Base-by-base conservation (phyloP, 2,329 filamentous ascomycete species). In the Canariomyces notabilis region DNA sequence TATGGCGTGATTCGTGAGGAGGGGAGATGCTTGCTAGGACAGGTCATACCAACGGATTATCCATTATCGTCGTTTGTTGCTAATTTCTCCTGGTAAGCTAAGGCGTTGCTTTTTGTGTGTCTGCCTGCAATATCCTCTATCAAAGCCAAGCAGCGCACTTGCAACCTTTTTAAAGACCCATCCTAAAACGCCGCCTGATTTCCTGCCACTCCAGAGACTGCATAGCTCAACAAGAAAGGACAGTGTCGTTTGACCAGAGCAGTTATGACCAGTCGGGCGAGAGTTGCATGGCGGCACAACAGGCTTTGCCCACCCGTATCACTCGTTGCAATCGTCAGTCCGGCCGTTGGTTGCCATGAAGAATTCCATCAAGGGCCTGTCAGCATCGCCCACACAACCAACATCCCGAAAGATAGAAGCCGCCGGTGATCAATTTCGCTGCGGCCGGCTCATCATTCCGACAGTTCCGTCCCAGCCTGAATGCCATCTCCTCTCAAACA, bases 1-100 rank as follows among this genome's bases (percentile, higher is more conserved):
- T 95, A 62, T 95, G 88, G 86, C 79, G 80, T 59, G 72, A 72
- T 31, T 42, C 29, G 32, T n/a, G n/a, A n/a, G n/a, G n/a, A n/a
- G n/a, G n/a, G n/a, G n/a, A n/a, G n/a, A n/a, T n/a, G n/a, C n/a
- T n/a, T n/a, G n/a, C n/a, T n/a, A n/a, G n/a, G n/a, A n/a, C n/a
- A n/a, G n/a, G n/a, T n/a, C n/a, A n/a, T n/a, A n/a, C n/a, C n/a
- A n/a, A n/a, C n/a, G n/a, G n/a, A n/a, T n/a, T n/a, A n/a, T n/a
- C n/a, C n/a, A n/a, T n/a, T n/a, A n/a, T n/a, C n/a, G n/a, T n/a
- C n/a, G n/a, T 6, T 29, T 40, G 20, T 41, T 26, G 20, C 20
- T 15, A 32, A 5, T 42, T 8, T 22, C 29, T 22, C 14, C 11
- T 36, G 40, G 18, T 16, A 18, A 37, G 26, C n/a, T 18, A 14